Conservation (phyloP, 306 rosid species). For the Pterocarpus santalinus region DNA sequence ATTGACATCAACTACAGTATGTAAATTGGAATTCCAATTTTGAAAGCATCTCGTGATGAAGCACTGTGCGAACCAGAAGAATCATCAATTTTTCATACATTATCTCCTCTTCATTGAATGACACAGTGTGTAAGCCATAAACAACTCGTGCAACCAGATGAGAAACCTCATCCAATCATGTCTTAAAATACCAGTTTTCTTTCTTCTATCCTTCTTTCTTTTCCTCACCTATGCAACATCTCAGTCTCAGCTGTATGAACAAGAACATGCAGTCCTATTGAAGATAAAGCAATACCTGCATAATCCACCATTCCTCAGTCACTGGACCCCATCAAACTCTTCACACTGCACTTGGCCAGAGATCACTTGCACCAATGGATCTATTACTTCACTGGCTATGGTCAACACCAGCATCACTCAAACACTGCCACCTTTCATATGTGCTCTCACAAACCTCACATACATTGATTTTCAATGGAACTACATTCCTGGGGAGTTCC, state of each 20-base stretch:
- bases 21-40: constrained; percentile 30
- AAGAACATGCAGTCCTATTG: constrained; percentile 56
- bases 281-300: constrained; percentile 53
- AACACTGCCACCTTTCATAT: constrained; percentile 59
- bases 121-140: constrained; percentile 16
- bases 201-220: constrained; percentile 45
- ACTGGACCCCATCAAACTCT: constrained; percentile 55
- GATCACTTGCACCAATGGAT: constrained; percentile 51
- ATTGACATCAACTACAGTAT: neutral
- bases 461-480: constrained; percentile 37
- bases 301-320: constrained; percentile 45
- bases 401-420: neutral
- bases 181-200: constrained; percentile 8
- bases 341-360: constrained; percentile 65
- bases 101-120: constrained; percentile 25
- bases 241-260: constrained; percentile 49
- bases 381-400: constrained; percentile 49
- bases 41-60: constrained; percentile 39
- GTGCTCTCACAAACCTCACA: constrained; percentile 62
- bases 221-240: constrained; percentile 44
- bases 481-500: constrained; percentile 53
- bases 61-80: neutral
- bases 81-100: neutral
- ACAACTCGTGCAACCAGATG: constrained; percentile 49
- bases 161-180: constrained; percentile 6